Conservation (phyloP, 805 yeast genomes). For the Candida qinlingensis region DNA sequence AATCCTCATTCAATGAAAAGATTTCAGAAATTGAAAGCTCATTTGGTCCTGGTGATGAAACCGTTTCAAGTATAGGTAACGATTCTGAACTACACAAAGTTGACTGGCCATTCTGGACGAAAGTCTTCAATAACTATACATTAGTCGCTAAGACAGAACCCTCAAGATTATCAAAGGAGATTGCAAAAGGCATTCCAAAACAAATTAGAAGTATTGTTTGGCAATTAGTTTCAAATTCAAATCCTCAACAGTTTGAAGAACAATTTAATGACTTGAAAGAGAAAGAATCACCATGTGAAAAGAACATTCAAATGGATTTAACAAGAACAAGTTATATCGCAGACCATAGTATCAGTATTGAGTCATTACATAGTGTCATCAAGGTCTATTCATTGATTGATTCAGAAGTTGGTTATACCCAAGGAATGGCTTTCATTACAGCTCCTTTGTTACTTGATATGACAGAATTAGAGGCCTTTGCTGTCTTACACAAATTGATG, state of each 20-base stretch:
- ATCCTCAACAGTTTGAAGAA: constrained; percentile 40
- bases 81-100: constrained; percentile 34
- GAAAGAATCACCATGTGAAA: constrained; percentile 60
- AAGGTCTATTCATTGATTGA: constrained; percentile 83
- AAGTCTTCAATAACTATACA: constrained; percentile 73
- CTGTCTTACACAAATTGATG: constrained; percentile 77
- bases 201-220: constrained; percentile 87
- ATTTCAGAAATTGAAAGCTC: constrained; percentile 13
- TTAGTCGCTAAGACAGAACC: constrained; percentile 58
- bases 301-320: constrained; percentile 74
- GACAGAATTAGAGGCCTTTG: constrained; percentile 80
- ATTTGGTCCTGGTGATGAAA: neutral
- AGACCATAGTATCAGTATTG: constrained; percentile 44
- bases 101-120: constrained; percentile 88
- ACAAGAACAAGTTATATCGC: constrained; percentile 81
- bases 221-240: constrained; percentile 83
- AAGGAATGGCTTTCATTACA: constrained; percentile 93
- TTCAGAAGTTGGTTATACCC: constrained; percentile 94
- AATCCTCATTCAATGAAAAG: constrained; percentile 23
- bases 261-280: constrained; percentile 37
- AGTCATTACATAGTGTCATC: constrained; percentile 66
- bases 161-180: constrained; percentile 50
- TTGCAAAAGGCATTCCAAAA: constrained; percentile 75
- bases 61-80: constrained; percentile 19
- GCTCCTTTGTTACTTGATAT: constrained; percentile 81